Conservation (phyloP, 2,329 filamentous ascomycete genomes). For the Monilinia fructicola region DNA sequence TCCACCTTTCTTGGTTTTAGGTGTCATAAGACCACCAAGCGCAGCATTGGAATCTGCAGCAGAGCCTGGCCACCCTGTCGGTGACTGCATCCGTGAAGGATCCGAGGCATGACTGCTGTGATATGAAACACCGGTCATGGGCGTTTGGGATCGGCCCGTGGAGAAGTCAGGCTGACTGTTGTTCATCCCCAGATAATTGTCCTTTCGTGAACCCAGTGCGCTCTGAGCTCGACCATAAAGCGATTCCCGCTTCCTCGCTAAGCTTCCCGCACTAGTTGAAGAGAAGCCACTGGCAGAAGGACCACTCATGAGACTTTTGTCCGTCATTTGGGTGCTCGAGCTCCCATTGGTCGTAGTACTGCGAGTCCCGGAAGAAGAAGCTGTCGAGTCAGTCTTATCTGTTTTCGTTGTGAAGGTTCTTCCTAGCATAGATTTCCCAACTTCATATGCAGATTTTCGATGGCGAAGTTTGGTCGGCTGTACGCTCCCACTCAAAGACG, state of each 20-base stretch:
- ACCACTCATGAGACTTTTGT: slow-evolving; percentile 90
- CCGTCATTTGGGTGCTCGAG: slow-evolving; percentile 73
- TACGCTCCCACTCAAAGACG: slow-evolving; percentile 51
- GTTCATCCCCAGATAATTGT: slow-evolving; percentile 37
- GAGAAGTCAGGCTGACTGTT: slow-evolving; percentile 43
- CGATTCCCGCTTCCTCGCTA: slow-evolving; percentile 68
- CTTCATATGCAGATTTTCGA: slow-evolving; percentile 76
- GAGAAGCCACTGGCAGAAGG: slow-evolving; percentile 87
- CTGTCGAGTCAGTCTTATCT: slow-evolving; percentile 69
- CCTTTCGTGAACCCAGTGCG: slow-evolving; percentile 60
- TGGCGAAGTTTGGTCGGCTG: slow-evolving; percentile 52
- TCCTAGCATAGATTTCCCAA: slow-evolving; percentile 66
- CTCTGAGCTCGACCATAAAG: slow-evolving; percentile 58
- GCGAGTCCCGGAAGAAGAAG: slow-evolving; percentile 69
- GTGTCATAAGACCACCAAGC: slow-evolving; percentile 74
- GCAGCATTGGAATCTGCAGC: slow-evolving; percentile 64
- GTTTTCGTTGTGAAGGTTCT: slow-evolving; percentile 89
- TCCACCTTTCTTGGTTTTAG: slow-evolving; percentile 78
- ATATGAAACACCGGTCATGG: slow-evolving; percentile 79
- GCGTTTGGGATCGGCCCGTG: slow-evolving; percentile 57
- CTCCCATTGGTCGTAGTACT: slow-evolving; percentile 65
- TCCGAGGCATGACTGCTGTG: slow-evolving; percentile 77
- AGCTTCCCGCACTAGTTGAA: slow-evolving; percentile 90
- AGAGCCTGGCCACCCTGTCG: slow-evolving; percentile 56
- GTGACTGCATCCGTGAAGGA: slow-evolving; percentile 56